Evolutionary conservation across 345 rosid species (phyloP).

Genomic region (Aegle marmelos): DNA sequence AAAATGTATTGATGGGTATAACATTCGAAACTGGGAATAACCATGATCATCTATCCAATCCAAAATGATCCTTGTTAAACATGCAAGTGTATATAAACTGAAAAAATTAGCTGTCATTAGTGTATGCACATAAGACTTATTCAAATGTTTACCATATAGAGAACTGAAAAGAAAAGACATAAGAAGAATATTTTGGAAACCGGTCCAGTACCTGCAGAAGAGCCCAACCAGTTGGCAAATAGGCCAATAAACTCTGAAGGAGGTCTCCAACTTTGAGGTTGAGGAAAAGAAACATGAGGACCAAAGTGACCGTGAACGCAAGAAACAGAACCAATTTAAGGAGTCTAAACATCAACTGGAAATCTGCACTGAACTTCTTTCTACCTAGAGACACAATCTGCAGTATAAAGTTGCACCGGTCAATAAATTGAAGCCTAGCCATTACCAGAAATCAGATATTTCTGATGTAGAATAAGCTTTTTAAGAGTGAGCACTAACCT

Average conservation of each 20-base stretch:
- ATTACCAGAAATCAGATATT: background rate
- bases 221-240: slow-evolving; percentile 92
- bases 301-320: slow-evolving; percentile 54
- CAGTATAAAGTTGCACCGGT: slow-evolving; percentile 15
- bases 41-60: background rate
- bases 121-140: background rate
- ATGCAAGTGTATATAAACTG: background rate
- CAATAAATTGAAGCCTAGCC: background rate
- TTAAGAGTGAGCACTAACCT: slow-evolving; percentile 39
- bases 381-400: slow-evolving; percentile 95
- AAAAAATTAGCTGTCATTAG: background rate
- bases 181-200: background rate
- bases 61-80: background rate
- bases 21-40: too few relatives aligned
- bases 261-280: slow-evolving; percentile 82
- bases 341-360: slow-evolving; percentile 94
- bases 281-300: slow-evolving; percentile 66
- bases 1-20: background rate
- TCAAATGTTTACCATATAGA: background rate
- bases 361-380: slow-evolving; percentile 94
- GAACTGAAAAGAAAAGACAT: background rate
- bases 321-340: slow-evolving; percentile 70
- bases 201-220: slow-evolving; percentile 54
- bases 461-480: background rate
- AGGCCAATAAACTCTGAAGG: slow-evolving; percentile 79